Evolutionary conservation across 192 early-diverging fungal species (phyloP).

Genomic region (Backusella sp.): DNA sequence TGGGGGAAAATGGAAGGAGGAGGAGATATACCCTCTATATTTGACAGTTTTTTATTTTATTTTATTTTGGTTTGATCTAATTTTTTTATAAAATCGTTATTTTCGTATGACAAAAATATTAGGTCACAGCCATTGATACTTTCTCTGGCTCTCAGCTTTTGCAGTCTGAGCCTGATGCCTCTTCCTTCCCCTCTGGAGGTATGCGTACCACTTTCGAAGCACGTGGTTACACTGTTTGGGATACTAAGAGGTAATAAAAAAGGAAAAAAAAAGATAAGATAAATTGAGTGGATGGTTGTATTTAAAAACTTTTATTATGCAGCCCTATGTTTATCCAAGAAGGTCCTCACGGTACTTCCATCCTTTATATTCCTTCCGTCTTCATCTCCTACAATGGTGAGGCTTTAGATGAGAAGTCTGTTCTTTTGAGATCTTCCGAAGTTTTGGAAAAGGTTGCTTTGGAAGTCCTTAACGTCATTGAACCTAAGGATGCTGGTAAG

Average conservation of each 20-base stretch:
- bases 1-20: too few species aligned
- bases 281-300: neutral
- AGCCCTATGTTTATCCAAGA: constrained; percentile 94
- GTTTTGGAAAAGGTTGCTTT: constrained; percentile 79
- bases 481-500: constrained; percentile 36
- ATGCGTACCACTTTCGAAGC: constrained; percentile 98
- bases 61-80: constrained; percentile 8
- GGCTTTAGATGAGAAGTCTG: constrained; percentile 98
- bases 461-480: constrained; percentile 77
- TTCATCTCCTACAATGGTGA: constrained; percentile 99
- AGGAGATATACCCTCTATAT: constrained; percentile 11
- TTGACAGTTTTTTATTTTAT: constrained; percentile 1
- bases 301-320: neutral
- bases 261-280: neutral
- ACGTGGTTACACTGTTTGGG: constrained; percentile 99
- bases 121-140: constrained; percentile 78
- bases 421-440: constrained; percentile 89
- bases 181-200: constrained; percentile 97
- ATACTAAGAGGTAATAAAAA: constrained; percentile 61
- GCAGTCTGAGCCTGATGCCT: constrained; percentile 98
- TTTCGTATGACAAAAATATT: neutral
- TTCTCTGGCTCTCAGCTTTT: constrained; percentile 97
- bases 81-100: neutral
- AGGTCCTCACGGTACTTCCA: constrained; percentile 87
- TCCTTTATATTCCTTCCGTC: constrained; percentile 96